Evolutionary conservation across 257 asterid species (phyloP), one percentile per base, ranked within the genome.

Genomic region (Ballota nigra): DNA sequence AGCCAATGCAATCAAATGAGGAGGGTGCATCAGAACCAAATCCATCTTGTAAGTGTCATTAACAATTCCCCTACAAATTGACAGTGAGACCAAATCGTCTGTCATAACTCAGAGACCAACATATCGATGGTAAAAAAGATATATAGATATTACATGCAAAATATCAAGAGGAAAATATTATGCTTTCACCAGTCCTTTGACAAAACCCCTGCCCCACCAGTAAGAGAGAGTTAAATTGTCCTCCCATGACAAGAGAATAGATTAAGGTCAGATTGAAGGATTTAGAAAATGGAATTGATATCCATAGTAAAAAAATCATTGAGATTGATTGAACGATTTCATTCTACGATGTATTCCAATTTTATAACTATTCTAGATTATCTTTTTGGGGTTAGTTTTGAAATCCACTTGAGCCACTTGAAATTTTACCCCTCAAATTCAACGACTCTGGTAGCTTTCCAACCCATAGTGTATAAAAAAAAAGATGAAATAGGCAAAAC

Each of bases 1-100:
- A 18, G 97, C 97, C 55, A 94, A 79, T 55, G 97, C 84, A 66
- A 91, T 91, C 87, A 88, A 81, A 82, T 94, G 95, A 4, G 98
- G 99, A 64, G 97, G 97, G 65, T 94, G 95, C 24, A 86, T 75
- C 18, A 94, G 96, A 58, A 94, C 88, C 83, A 94, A 84, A 78
- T 94, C 99, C 97, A 88, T 94, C 85, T 89, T 94, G 80, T 94
- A 94, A 15, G 98, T 89, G 80, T 94, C 99, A 52, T 94, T 94
- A 40, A 91, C 84, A 36, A 91, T 82, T 64, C 97, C 99, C 99
- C 98, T 94, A 81, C 70, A 73, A 62, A 71, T 53, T 55, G 43
- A 77, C 67, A 67, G 66, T 20, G 64, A 63, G 11, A 70, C 56
- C 9, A 26, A 60, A 31, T 1, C 55, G 49, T 63, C 61, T 49